Percentiles rank a stretch among this genome's conserved stretches.
Conservation (phyloP, 306 rosid genomes). For the Pyrus betulifolia region DNA sequence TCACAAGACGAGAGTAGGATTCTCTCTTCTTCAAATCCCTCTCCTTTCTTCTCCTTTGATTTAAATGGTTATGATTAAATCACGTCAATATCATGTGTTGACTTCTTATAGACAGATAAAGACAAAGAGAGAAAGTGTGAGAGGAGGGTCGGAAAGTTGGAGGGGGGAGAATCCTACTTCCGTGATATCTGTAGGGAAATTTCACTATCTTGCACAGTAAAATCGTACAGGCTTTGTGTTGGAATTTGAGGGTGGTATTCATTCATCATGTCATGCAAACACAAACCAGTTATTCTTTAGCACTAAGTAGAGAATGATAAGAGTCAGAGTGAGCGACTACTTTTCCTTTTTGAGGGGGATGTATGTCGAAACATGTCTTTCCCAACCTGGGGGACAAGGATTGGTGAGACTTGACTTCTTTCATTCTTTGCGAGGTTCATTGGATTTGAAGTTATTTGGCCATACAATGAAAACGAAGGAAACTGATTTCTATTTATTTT, state of each 20-base stretch:
- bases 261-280: constrained; percentile 10
- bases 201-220: not conserved
- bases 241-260: not conserved
- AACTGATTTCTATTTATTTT: too few species aligned
- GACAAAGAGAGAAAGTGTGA: too few species aligned
- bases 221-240: not conserved
- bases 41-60: too few species aligned
- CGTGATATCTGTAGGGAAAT: constrained; percentile 1
- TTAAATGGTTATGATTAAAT: too few species aligned
- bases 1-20: not conserved
- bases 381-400: constrained; percentile 46
- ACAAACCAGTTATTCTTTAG: constrained; percentile 23
- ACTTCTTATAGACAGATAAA: too few species aligned
- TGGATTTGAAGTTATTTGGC: not conserved
- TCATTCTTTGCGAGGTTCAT: constrained; percentile 20
- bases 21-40: too few species aligned
- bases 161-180: too few species aligned
- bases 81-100: too few species aligned
- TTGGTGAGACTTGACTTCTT: constrained; percentile 18
- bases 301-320: constrained; percentile 36
- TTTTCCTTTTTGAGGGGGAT: constrained; percentile 29
- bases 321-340: constrained; percentile 2
- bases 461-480: too few species aligned
- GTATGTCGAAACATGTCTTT: constrained; percentile 40
- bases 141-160: too few species aligned